Base-by-base conservation (phyloP, 305 asterid species). In the Salvia sclarea region DNA sequence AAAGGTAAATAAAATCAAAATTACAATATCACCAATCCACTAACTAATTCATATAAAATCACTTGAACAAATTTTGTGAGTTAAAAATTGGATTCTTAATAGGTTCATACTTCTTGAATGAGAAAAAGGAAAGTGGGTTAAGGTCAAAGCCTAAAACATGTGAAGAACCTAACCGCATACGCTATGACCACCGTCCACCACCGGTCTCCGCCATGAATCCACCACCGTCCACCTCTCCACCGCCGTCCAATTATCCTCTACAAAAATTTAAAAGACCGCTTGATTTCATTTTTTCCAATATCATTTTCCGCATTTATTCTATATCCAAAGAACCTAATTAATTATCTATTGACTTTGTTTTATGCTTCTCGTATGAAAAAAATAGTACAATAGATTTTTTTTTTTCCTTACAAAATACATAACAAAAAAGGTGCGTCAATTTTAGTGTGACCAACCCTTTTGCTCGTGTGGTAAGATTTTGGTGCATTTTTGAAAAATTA, bases 111-210 rank as follows among this genome's bases (percentile, higher is more conserved):
- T 64, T 40, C 6, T 61, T 58, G 64, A 61, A 20, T 48, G 49
- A 12, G 8, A 13, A 21, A 5, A 13, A 28, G 8, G 37, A 18
- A 33, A 28, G 56, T 47, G 59, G 55, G 30, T 54, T 50, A 38
- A 65, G 49, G 38, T 60, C 68, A 70, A 33, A 33, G 41, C 60
- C 40, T 25, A 45, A 70, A 81, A 71, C 74, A 76, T 71, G 79
- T 59, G 71, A 71, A 63, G 48, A 66, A 64, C 20, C 50, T 53
- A 60, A 59, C 24, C 55, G 25, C 72, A 58, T 30, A 64, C 66
- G 22, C 28, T 59, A 41, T 21, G 69, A 77, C 80, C 78, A 81
- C 82, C 85, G 82, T 77, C 85, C 85, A 71, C 69, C 72, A 16
- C 55, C 70, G 31, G 67, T 54, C 79, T 24, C 52, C 77, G 64